These are phyloP conservation scores for Sechiopsis laciniata DNA, from an alignment of 306 rosid genomes.

Conservation along the genomic window DNA sequence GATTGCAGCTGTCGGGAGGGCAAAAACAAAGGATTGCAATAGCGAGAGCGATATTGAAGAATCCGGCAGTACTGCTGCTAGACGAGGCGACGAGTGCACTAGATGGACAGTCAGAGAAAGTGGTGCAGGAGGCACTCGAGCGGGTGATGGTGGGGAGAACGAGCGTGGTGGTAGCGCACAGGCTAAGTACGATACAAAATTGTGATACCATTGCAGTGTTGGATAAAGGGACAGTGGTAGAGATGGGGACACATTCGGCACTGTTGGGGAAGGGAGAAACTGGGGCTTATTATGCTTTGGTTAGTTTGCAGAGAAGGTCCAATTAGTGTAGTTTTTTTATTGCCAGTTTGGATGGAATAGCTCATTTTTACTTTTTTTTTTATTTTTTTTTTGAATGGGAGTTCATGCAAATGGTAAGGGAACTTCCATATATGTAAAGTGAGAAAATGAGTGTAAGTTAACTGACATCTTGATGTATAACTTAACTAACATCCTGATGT, in stretches of 20 bases:
- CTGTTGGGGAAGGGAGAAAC: constrained; percentile 49
- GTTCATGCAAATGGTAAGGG: too few relatives aligned
- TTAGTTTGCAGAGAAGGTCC: constrained; percentile 41
- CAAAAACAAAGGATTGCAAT: constrained; percentile 91
- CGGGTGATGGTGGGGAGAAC: constrained; percentile 87
- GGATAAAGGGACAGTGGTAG: constrained; percentile 72
- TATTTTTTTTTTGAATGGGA: too few relatives aligned
- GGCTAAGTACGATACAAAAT: constrained; percentile 69
- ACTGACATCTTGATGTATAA: too few relatives aligned
- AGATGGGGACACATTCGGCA: constrained; percentile 61
- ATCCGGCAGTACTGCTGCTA: constrained; percentile 50
- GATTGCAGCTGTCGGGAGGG: constrained; percentile 79
- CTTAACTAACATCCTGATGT: too few relatives aligned
- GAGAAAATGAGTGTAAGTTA: too few relatives aligned
- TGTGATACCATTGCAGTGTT: constrained; percentile 65
- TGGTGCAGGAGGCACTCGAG: constrained; percentile 74
- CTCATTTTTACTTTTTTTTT: too few relatives aligned
- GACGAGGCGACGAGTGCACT: constrained; percentile 93
- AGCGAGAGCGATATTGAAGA: constrained; percentile 70
- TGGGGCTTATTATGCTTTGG: constrained; percentile 64
- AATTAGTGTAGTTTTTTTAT: neutral
- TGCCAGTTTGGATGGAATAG: too few relatives aligned
- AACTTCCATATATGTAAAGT: too few relatives aligned
- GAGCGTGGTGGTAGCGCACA: constrained; percentile 86
- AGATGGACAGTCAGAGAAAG: constrained; percentile 73